These are phyloP conservation scores for Ophiostoma sp. DNA, from an alignment of 2,329 filamentous ascomycete genomes.

Conservation along the genomic window DNA sequence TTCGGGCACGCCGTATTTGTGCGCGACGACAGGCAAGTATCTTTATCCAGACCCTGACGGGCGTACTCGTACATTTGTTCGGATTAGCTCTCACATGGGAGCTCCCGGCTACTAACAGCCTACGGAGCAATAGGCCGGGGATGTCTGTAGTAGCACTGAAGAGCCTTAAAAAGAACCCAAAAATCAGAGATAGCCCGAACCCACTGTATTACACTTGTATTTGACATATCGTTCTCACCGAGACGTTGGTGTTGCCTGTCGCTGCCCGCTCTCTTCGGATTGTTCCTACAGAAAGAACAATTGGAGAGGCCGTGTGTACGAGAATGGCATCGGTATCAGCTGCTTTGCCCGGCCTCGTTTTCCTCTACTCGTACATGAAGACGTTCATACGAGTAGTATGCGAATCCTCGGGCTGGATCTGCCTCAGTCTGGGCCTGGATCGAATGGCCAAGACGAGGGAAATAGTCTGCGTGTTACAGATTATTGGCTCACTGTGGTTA, in stretches of 20 bases:
- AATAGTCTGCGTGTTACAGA: not conserved
- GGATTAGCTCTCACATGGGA: no score
- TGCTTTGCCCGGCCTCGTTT: not conserved
- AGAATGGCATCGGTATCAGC: not conserved
- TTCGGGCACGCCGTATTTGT: slow-evolving; percentile 7
- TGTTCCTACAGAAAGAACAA: not conserved
- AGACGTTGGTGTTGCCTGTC: not conserved
- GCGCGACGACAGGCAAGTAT: not conserved
- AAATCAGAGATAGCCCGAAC: slow-evolving; percentile 3
- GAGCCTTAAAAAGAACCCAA: not conserved
- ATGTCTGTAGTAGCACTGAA: not conserved
- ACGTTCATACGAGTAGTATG: not conserved
- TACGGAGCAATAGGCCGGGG: no score
- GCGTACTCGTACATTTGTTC: no score
- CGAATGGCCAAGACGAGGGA: slow-evolving; percentile 8
- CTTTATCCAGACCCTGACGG: no score
- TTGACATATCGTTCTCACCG: not conserved
- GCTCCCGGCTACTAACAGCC: no score
- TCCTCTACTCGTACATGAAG: not conserved
- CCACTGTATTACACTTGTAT: slow-evolving; percentile 7
- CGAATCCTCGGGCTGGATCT: no score
- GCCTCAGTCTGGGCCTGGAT: not conserved
- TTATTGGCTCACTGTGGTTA: no score
- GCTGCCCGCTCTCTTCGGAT: not conserved
- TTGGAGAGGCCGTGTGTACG: not conserved